Evolutionary conservation across 352 stramenopile species (phyloP), one percentile per base, ranked within the genome.

Genomic region (Pythium aristosporum): DNA sequence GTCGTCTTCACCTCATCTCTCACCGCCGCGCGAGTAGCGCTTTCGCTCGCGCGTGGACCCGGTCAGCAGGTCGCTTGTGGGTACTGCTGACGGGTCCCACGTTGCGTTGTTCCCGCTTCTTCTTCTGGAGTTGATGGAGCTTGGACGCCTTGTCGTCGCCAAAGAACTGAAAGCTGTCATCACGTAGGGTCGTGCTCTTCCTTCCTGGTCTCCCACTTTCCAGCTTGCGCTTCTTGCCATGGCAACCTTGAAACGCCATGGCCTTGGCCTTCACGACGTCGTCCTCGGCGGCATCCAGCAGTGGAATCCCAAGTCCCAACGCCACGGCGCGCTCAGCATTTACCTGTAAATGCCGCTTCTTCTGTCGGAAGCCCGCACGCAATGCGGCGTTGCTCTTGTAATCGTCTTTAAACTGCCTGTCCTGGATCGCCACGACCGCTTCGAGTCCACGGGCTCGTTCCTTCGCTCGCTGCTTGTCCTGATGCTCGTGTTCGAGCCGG

Each of bases 401-500:
- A 50, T 92, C 82, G 71, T 96, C 79, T 21, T 81, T 78, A 16
- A 82, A 86, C 51, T 89, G 71, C 25, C 67, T 67, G 30, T 94
- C 79, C 60, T 92, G 76, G 43, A 87, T 57, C 25, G 80, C 44
- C 21, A 83, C 30, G n/a, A 96, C 69, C 9, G 69, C 74, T 13
- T 87, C 71, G 7, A 96, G 63, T 0, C 80, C 75, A 10, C 63
- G 57, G 13, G 75, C 74, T 12, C 78, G 73, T 39, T 88, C 70
- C 39, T 71, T 68, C 1, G 82, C 84, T 13, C 69, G 69, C 30
- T 60, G 46, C 32, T 80, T 77, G 73, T 96, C 87, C 39, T 88
- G 69, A 1, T 86, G 71, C 43, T 92, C 87, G 61, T 96, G 87
- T 58, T 96, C 81, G 9, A 96, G 64, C 21, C 73, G 67, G 34